Conservation (phyloP, 306 rosid species). For the Benincasa hispida region DNA sequence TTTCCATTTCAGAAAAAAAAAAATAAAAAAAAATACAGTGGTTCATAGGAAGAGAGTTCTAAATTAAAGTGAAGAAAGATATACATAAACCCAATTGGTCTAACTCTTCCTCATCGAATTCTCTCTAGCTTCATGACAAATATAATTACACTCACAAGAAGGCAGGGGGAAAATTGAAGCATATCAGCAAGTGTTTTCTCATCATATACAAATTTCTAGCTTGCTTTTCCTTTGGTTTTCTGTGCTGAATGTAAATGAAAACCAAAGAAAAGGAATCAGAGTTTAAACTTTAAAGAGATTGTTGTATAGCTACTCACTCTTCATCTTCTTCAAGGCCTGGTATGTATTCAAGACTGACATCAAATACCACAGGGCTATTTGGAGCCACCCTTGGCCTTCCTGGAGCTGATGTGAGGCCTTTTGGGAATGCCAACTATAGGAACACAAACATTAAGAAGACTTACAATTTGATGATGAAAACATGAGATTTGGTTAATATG, state of each 20-base stretch:
- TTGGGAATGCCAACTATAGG: conserved; percentile 84
- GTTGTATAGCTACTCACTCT: conserved; percentile 19
- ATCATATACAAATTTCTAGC: not conserved
- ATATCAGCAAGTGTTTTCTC: not conserved
- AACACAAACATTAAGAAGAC: not conserved
- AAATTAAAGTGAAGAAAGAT: not conserved
- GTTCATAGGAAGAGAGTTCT: not conserved
- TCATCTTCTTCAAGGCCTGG: conserved; percentile 84
- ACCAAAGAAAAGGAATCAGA: not conserved
- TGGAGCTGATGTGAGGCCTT: conserved; percentile 88
- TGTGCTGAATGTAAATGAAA: not conserved
- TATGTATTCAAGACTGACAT: conserved; percentile 77
- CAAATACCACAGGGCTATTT: conserved; percentile 82
- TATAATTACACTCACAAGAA: not conserved
- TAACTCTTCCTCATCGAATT: not conserved
- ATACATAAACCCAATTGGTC: not conserved
- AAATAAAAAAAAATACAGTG: not conserved
- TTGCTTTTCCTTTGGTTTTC: not conserved
- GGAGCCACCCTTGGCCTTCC: conserved; percentile 99
- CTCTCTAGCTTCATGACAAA: not conserved
- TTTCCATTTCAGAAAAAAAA: not conserved
- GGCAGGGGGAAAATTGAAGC: conserved; percentile 2
- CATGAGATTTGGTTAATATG: not conserved
- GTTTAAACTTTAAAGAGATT: not conserved
- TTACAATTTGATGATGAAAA: not conserved